These are phyloP conservation scores for Penicillium cataractarum DNA, from an alignment of 495 filamentous ascomycete species.

Conservation along the genomic window DNA sequence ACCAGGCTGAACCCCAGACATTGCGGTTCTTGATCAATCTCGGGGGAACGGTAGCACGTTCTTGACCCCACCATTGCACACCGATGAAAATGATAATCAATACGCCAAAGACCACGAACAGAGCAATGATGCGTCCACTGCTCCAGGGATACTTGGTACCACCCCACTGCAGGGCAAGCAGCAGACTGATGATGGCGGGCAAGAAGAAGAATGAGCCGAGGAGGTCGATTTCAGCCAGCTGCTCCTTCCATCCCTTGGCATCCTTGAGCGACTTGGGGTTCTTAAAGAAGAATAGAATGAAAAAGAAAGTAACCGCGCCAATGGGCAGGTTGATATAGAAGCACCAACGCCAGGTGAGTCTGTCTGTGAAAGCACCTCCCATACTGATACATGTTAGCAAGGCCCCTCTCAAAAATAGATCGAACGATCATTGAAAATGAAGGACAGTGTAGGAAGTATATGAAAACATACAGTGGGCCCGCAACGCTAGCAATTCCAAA, in stretches of 20 bases:
- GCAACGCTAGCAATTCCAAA: slow-evolving; percentile 79
- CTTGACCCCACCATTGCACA: slow-evolving; percentile 67
- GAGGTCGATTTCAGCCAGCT: slow-evolving; percentile 64
- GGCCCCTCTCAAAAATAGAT: neutral
- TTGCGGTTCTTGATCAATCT: slow-evolving; percentile 74
- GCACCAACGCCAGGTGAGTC: slow-evolving; percentile 65
- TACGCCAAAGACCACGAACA: slow-evolving; percentile 72
- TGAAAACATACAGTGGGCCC: slow-evolving; percentile 65
- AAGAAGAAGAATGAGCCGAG: slow-evolving; percentile 69
- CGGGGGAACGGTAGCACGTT: slow-evolving; percentile 77
- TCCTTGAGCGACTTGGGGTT: slow-evolving; percentile 51
- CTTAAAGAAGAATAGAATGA: slow-evolving; percentile 63
- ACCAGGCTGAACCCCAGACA: slow-evolving; percentile 59
- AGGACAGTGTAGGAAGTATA: too few species aligned
- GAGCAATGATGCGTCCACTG: slow-evolving; percentile 65
- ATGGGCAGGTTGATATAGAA: slow-evolving; percentile 70
- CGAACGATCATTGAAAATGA: neutral
- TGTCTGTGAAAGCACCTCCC: slow-evolving; percentile 64
- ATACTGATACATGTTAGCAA: slow-evolving; percentile 18
- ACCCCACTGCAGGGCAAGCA: slow-evolving; percentile 88
- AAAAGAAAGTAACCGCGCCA: slow-evolving; percentile 64
- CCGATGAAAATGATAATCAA: slow-evolving; percentile 63
- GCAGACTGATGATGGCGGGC: slow-evolving; percentile 68
- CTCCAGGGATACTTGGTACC: slow-evolving; percentile 71
- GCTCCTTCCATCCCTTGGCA: slow-evolving; percentile 44